Conservation (phyloP, 169 alveolate genomes). For the Babesia divergens region DNA sequence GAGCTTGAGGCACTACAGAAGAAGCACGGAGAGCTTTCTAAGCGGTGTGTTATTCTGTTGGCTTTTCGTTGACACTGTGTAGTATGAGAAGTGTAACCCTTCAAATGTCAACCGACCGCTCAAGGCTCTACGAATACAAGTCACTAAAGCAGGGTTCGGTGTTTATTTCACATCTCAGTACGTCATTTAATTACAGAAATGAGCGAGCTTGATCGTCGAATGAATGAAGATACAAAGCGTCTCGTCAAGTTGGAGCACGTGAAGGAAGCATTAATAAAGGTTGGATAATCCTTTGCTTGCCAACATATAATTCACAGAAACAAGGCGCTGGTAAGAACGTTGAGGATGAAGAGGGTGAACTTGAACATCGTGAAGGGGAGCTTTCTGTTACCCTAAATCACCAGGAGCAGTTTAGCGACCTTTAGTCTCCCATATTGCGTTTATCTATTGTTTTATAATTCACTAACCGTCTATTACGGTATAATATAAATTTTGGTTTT, state of each 20-base stretch:
- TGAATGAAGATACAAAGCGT: slow-evolving; percentile 15
- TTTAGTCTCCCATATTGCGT: not conserved
- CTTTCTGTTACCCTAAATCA: slow-evolving; percentile 7
- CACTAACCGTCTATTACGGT: too few species aligned
- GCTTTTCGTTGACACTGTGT: too few species aligned
- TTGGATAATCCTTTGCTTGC: not conserved
- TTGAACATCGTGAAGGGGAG: slow-evolving; percentile 45
- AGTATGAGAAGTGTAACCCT: slow-evolving; percentile 28
- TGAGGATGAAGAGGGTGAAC: slow-evolving; percentile 22
- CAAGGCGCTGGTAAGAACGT: slow-evolving; percentile 50
- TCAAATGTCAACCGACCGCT: slow-evolving; percentile 18
- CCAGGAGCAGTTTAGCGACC: too few species aligned
- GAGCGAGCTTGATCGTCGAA: not conserved
- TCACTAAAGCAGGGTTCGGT: slow-evolving; percentile 30
- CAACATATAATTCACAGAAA: not conserved
- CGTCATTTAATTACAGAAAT: slow-evolving; percentile 6
- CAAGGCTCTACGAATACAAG: not conserved
- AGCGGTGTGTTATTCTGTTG: slow-evolving; percentile 1
- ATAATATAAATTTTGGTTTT: too few species aligned
- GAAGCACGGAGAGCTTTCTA: slow-evolving; percentile 1
- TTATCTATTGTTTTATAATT: too few species aligned
- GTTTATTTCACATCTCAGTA: not conserved
- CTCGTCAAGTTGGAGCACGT: slow-evolving; percentile 39
- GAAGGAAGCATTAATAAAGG: slow-evolving; percentile 32
- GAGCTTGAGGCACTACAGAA: not conserved